Evolutionary conservation across 495 filamentous ascomycete genomes (phyloP).

Genomic region (Penicillium paxilli): DNA sequence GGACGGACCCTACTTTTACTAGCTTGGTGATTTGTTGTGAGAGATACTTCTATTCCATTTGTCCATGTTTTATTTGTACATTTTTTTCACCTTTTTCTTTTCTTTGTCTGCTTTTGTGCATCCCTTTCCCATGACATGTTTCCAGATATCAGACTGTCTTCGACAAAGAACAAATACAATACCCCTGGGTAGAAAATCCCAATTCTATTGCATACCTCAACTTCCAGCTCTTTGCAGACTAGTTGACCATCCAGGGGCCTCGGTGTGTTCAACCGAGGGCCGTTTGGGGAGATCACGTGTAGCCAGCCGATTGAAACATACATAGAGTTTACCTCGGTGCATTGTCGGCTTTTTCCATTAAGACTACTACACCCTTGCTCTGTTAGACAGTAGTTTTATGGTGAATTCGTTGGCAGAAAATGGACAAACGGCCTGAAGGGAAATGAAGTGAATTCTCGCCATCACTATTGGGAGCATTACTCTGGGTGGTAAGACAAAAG

Average conservation of each 20-base stretch:
- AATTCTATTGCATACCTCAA: not conserved
- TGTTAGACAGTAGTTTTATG: too few species aligned
- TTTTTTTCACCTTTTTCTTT: not conserved
- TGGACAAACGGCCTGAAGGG: too few species aligned
- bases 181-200: not conserved
- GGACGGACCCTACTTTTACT: not conserved
- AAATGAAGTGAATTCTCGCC: too few species aligned
- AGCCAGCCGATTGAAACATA: too few species aligned
- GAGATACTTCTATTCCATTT: not conserved
- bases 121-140: not conserved
- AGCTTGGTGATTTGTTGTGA: not conserved
- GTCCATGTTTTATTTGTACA: not conserved
- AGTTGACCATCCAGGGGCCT: not conserved
- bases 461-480: too few species aligned
- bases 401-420: too few species aligned
- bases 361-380: too few species aligned
- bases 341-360: not conserved
- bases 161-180: not conserved
- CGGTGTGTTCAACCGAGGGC: constrained; percentile 5
- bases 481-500: too few species aligned
- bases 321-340: not conserved
- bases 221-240: not conserved
- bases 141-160: not conserved
- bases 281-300: constrained; percentile 15
- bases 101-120: too few species aligned